Percentiles rank a stretch among this genome's conserved stretches.
These are phyloP conservation scores for Drechmeria coniospora DNA, from an alignment of 2,329 filamentous ascomycete genomes.

Conservation along the genomic window DNA sequence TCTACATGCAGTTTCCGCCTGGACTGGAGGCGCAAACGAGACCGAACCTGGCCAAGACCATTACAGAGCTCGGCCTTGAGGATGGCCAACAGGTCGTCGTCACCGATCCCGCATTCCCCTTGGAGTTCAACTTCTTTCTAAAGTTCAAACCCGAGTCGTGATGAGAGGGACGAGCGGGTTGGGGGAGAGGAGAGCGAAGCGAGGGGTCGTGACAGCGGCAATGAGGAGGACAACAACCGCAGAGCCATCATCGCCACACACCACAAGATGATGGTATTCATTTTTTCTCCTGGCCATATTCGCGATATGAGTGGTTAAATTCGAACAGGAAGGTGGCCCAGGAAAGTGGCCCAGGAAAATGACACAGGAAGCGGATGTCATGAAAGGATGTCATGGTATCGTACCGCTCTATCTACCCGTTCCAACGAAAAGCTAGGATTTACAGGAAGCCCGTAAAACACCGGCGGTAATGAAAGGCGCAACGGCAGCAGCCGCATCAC, in stretches of 20 bases:
- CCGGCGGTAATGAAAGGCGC: slow-evolving; percentile 2
- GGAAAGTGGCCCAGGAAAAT: too few species aligned
- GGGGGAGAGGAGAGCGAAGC: slow-evolving; percentile 1
- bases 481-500: slow-evolving; percentile 16
- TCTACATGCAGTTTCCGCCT: slow-evolving; percentile 79
- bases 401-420: slow-evolving; percentile 16
- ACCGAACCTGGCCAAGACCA: slow-evolving; percentile 63
- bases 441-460: slow-evolving; percentile 6
- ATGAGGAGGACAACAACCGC: too few species aligned
- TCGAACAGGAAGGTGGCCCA: too few species aligned
- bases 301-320: too few species aligned
- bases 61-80: slow-evolving; percentile 55
- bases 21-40: slow-evolving; percentile 73
- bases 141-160: slow-evolving; percentile 22
- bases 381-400: slow-evolving; percentile 16
- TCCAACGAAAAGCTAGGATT: neutral
- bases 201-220: slow-evolving; percentile 4
- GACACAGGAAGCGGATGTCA: too few species aligned
- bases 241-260: too few species aligned
- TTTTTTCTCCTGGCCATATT: too few species aligned
- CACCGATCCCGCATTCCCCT: slow-evolving; percentile 76
- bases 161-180: neutral
- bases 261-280: too few species aligned
- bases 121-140: slow-evolving; percentile 46
- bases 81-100: slow-evolving; percentile 84